Percentiles rank a stretch among this genome's conserved stretches.
phyloP scores from a whole-genome alignment of 225 moss, liverwort and hornwort genomes.

The Antitrichia curtipendula region DNA sequence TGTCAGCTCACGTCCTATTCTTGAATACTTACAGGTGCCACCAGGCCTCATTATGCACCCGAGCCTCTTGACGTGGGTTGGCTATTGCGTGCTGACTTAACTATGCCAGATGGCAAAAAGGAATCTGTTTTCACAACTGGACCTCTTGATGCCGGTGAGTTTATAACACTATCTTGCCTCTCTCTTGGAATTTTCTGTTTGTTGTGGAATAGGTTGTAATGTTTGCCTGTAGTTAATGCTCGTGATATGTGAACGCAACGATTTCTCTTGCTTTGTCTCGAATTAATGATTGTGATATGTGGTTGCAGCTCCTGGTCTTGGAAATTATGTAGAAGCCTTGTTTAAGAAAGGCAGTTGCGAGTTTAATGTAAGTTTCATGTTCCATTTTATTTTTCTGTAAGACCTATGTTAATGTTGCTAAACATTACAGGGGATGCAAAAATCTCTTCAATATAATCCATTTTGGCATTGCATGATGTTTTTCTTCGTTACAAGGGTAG shows the following conservation, averaged over 20 bases:
- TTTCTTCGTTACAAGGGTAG: neutral
- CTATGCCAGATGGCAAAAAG: slow-evolving; percentile 48
- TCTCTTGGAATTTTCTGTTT: neutral
- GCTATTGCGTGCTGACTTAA: slow-evolving; percentile 58
- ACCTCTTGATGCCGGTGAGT: slow-evolving; percentile 67
- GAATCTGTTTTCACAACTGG: slow-evolving; percentile 59
- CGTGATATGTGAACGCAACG: neutral
- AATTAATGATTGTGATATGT: neutral
- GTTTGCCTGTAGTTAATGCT: neutral
- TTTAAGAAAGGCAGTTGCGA: slow-evolving; percentile 75
- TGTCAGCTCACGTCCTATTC: neutral
- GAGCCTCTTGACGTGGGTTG: slow-evolving; percentile 91
- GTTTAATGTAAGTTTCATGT: slow-evolving; percentile 43
- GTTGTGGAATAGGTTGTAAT: neutral
- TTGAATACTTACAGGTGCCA: slow-evolving; percentile 52
- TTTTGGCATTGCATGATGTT: neutral
- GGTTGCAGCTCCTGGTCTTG: slow-evolving; percentile 67
- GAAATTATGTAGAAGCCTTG: slow-evolving; percentile 75
- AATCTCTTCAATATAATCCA: neutral
- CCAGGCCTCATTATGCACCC: slow-evolving; percentile 87
- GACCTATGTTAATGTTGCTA: neutral
- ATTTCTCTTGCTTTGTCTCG: neutral
- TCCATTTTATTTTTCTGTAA: neutral
- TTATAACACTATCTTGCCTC: neutral
- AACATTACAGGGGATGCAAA: neutral